Conservation (phyloP, 805 yeast species). For the Priceomyces medius region DNA sequence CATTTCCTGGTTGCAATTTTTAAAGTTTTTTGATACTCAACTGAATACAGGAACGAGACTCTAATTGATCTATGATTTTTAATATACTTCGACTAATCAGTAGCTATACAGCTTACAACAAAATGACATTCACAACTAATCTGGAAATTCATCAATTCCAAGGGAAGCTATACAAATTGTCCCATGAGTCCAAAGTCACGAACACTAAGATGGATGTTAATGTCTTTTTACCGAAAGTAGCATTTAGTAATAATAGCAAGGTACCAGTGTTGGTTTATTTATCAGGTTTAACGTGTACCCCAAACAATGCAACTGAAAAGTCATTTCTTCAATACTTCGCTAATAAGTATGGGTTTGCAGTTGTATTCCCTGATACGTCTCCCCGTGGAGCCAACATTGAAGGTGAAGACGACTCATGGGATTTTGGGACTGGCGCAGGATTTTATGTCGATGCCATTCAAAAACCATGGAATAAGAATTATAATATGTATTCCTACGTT, state of each 20-base stretch:
- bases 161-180: conserved; percentile 72
- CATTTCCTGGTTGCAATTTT: no score
- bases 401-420: conserved; percentile 84
- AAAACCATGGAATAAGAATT: conserved; percentile 68
- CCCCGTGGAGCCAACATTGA: conserved; percentile 80
- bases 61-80: no score
- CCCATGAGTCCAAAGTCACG: conserved; percentile 67
- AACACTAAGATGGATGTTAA: conserved; percentile 80
- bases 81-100: no score
- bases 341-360: conserved; percentile 75
- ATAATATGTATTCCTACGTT: conserved; percentile 84
- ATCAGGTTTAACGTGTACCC: conserved; percentile 91
- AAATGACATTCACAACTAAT: conserved; percentile 53
- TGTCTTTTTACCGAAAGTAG: conserved; percentile 66
- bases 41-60: no score
- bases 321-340: conserved; percentile 85
- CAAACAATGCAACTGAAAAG: conserved; percentile 90
- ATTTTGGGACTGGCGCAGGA: conserved; percentile 94
- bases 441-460: conserved; percentile 85
- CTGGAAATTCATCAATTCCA: conserved; percentile 63
- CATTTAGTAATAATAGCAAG: conserved; percentile 26
- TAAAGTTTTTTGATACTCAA: no score
- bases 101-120: no score
- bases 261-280: conserved; percentile 75
- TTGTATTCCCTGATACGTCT: conserved; percentile 95